phyloP scores from a whole-genome alignment of 2,329 filamentous ascomycete species.

The Fusarium sterilihyphosum region DNA sequence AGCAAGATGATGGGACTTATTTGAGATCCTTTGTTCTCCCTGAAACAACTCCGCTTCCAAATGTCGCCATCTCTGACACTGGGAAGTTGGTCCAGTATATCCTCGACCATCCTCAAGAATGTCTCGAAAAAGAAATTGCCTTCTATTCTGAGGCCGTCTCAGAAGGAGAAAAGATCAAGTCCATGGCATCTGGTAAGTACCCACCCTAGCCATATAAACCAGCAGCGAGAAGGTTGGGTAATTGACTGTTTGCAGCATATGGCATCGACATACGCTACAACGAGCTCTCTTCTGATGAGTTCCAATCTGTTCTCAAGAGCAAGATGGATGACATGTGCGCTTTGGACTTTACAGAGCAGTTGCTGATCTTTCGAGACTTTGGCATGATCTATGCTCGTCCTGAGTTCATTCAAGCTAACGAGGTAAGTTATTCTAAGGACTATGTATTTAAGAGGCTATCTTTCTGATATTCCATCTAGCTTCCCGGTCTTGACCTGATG shows the following conservation, averaged over 20 bases:
- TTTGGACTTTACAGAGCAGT: slow-evolving; percentile 5
- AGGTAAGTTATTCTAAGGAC: not conserved
- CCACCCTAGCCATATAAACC: accelerated
- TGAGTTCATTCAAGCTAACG: not conserved
- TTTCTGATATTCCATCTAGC: not conserved
- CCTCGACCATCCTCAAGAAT: not conserved
- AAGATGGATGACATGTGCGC: not conserved
- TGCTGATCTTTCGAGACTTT: not conserved
- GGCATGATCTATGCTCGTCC: slow-evolving; percentile 1
- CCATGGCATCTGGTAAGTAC: not conserved
- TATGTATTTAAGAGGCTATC: accelerated
- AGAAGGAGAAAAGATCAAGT: not conserved
- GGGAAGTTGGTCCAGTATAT: slow-evolving; percentile 2
- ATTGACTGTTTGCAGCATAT: not conserved
- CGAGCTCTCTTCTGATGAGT: not conserved
- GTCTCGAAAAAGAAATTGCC: not conserved
- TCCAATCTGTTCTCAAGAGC: not conserved
- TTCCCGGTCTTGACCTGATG: not conserved
- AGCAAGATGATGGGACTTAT: slow-evolving; percentile 10
- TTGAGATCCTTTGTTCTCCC: not conserved
- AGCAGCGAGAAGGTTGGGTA: accelerated
- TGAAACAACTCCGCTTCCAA: not conserved
- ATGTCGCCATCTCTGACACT: not conserved
- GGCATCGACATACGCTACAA: not conserved
- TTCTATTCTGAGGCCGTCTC: not conserved